Conservation (phyloP, 1,284 basidiomycete genomes). For the Trichosporon coremiiforme region DNA sequence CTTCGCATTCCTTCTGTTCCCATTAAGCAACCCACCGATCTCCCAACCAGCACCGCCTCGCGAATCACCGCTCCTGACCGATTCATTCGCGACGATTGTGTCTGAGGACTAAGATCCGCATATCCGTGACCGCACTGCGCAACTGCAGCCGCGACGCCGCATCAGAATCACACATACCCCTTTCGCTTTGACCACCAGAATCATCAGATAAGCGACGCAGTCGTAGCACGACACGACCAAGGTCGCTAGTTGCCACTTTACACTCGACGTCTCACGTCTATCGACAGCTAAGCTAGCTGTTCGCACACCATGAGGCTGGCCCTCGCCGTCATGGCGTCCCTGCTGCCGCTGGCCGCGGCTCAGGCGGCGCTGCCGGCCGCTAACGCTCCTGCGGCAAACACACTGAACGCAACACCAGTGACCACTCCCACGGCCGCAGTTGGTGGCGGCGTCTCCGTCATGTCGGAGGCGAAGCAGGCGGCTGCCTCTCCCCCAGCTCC, state of each 20-base stretch:
- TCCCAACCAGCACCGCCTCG: neutral
- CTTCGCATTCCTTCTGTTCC: neutral
- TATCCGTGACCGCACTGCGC: neutral
- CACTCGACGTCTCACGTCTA: neutral
- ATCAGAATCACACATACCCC: slow-evolving; percentile 1
- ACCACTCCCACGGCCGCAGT: slow-evolving; percentile 24
- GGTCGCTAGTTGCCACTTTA: neutral
- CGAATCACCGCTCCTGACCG: neutral
- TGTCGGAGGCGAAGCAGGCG: too few relatives aligned
- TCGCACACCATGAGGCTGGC: slow-evolving; percentile 4
- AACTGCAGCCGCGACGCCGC: neutral
- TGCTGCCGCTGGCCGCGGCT: neutral
- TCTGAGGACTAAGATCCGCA: neutral
- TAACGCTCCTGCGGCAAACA: neutral
- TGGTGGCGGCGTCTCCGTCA: neutral
- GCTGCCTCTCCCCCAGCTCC: slow-evolving; percentile 15
- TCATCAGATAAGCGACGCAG: neutral
- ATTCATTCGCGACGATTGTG: slow-evolving; percentile 1
- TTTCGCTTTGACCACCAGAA: neutral
- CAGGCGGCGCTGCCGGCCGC: neutral
- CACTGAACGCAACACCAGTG: slow-evolving; percentile 27
- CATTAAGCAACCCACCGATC: neutral
- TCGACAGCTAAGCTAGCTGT: neutral
- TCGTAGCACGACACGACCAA: neutral
- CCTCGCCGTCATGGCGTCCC: slow-evolving; percentile 15